Conservation (phyloP, 345 rosid genomes). For the Cochlearia excelsa region DNA sequence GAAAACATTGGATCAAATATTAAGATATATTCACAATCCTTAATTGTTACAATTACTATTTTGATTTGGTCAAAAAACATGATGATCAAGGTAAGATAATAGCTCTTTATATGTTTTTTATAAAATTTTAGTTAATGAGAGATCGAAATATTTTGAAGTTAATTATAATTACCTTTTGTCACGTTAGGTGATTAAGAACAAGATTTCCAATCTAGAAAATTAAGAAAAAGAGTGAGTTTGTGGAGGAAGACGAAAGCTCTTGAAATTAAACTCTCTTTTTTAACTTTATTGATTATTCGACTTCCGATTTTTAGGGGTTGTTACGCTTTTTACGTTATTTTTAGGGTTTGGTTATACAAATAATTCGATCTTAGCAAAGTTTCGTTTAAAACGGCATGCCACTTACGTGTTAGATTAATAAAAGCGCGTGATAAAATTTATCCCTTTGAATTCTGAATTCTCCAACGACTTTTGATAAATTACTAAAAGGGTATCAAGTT, state of each 20-base stretch:
- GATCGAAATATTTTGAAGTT: constrained; percentile 1
- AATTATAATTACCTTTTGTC: constrained; percentile 20
- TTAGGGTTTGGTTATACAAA: constrained; percentile 20
- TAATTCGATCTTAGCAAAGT: constrained; percentile 10
- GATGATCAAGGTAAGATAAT: no score
- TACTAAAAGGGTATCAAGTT: neutral
- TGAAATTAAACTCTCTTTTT: constrained; percentile 1
- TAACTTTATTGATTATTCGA: constrained; percentile 4
- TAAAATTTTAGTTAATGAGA: neutral
- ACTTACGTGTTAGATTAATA: constrained; percentile 22
- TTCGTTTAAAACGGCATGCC: constrained; percentile 31
- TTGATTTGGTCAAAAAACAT: no score
- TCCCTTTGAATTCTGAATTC: no score
- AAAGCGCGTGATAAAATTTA: no score
- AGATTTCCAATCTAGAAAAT: neutral
- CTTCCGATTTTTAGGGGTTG: constrained; percentile 23
- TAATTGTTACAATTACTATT: no score
- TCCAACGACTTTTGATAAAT: no score
- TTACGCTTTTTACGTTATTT: constrained; percentile 14
- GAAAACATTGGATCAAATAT: no score
- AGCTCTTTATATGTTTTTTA: no score
- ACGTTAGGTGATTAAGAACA: constrained; percentile 7
- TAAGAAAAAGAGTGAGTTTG: neutral
- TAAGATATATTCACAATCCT: no score
- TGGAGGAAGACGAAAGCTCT: constrained; percentile 18